Percentiles rank a stretch among this genome's conserved stretches.
phyloP scores from a whole-genome alignment of 805 yeast genomes.

The Starmerella etchellsii region DNA sequence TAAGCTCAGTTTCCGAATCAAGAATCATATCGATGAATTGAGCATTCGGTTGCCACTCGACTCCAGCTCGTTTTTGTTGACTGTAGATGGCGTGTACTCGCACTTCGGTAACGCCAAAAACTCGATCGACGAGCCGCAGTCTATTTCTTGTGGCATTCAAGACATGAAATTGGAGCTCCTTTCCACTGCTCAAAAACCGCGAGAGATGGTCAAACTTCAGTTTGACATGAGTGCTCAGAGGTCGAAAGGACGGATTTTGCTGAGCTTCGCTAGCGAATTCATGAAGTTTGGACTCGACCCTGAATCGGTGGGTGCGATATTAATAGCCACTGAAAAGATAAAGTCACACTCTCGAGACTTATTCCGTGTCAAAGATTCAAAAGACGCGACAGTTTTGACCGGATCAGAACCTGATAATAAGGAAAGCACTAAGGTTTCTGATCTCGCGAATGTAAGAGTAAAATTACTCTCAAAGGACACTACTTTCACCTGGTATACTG shows the following conservation, averaged over 20 bases:
- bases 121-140: not conserved
- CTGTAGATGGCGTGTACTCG: conserved; percentile 1
- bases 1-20: conserved; percentile 1
- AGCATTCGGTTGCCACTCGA: conserved; percentile 15
- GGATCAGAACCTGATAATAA: not conserved
- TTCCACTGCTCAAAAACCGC: conserved; percentile 1
- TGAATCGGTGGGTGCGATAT: conserved; percentile 15
- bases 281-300: conserved; percentile 18
- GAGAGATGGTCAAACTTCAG: conserved; percentile 12
- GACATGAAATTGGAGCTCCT: conserved; percentile 8
- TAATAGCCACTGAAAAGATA: conserved; percentile 12
- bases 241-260: conserved; percentile 4
- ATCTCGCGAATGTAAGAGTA: conserved; percentile 10
- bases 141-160: conserved; percentile 3
- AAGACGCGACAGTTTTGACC: not conserved
- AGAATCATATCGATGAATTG: conserved; percentile 5
- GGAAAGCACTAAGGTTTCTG: not conserved
- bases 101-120: conserved; percentile 3
- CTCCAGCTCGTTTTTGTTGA: conserved; percentile 12
- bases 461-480: conserved; percentile 33
- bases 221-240: conserved; percentile 3
- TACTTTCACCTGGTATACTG: conserved; percentile 59
- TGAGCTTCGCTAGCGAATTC: conserved; percentile 15
- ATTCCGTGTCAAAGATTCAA: not conserved
- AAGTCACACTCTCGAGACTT: conserved; percentile 6